These are phyloP conservation scores for Skeletonema costatum DNA, from an alignment of 108 stramenopile species.

Conservation along the genomic window DNA sequence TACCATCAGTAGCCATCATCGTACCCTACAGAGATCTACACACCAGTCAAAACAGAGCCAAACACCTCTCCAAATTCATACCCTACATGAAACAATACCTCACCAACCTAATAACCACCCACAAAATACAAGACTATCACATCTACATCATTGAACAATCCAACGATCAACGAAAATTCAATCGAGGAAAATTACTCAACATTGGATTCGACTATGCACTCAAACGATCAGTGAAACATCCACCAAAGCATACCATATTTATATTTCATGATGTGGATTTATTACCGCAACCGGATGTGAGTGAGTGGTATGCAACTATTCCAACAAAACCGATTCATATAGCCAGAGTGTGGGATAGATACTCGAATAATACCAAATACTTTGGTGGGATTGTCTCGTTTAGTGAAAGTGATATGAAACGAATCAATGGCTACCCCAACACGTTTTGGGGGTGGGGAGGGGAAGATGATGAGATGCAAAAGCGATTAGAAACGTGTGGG, in stretches of 20 bases:
- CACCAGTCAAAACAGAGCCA: conserved; percentile 85
- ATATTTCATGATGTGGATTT: conserved; percentile 99
- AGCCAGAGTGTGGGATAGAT: conserved; percentile 97
- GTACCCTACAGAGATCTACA: conserved; percentile 97
- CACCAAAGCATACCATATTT: conserved; percentile 75
- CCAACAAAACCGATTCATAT: conserved; percentile 93
- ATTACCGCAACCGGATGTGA: conserved; percentile 80
- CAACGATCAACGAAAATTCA: conserved; percentile 96
- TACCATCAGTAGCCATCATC: conserved; percentile 85
- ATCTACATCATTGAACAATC: conserved; percentile 98
- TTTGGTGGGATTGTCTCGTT: conserved; percentile 97
- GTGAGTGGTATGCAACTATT: conserved; percentile 77
- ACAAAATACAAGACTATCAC: conserved; percentile 77
- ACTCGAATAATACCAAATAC: conserved; percentile 96
- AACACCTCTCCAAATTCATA: conserved; percentile 86
- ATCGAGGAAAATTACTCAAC: conserved; percentile 99
- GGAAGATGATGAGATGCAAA: conserved; percentile 99
- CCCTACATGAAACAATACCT: conserved; percentile 94
- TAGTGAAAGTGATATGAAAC: conserved; percentile 76
- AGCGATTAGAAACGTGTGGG: conserved; percentile 71
- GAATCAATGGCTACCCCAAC: conserved; percentile 97
- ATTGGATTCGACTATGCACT: conserved; percentile 94
- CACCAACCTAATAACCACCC: conserved; percentile 18
- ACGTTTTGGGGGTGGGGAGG: conserved; percentile 99
- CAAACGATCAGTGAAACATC: conserved; percentile 49